These are phyloP conservation scores for Westerdykella ornata DNA, from an alignment of 2,329 filamentous ascomycete species.

Conservation along the genomic window DNA sequence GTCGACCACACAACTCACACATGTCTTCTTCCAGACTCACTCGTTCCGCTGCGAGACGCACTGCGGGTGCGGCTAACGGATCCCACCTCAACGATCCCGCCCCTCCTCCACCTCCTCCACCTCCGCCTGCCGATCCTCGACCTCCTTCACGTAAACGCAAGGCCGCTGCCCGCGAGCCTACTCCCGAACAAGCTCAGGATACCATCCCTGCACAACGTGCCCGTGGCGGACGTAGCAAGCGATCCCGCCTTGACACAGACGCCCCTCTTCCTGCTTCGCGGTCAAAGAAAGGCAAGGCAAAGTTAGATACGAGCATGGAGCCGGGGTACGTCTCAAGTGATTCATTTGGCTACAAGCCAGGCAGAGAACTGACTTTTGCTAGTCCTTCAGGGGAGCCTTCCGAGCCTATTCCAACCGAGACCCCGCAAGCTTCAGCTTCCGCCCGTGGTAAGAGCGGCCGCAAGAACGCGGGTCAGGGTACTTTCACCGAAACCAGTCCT, in stretches of 20 bases:
- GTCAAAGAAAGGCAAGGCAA: slow-evolving; percentile 56
- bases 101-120: slow-evolving; percentile 38
- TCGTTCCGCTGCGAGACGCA: slow-evolving; percentile 88
- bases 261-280: slow-evolving; percentile 37
- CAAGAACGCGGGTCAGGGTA: slow-evolving; percentile 58
- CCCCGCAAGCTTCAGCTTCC: slow-evolving; percentile 52
- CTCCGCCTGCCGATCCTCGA: slow-evolving; percentile 40
- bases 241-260: slow-evolving; percentile 59
- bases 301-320: slow-evolving; percentile 64
- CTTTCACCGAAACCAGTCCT: slow-evolving; percentile 13
- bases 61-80: slow-evolving; percentile 53
- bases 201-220: slow-evolving; percentile 29
- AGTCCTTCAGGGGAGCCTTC: slow-evolving; percentile 60
- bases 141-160: slow-evolving; percentile 69
- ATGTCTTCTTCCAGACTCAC: slow-evolving; percentile 89
- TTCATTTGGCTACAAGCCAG: slow-evolving; percentile 4
- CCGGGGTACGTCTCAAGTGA: slow-evolving; percentile 48
- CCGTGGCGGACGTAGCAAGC: slow-evolving; percentile 40
- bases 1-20: slow-evolving; percentile 40
- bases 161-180: slow-evolving; percentile 45
- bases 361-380: slow-evolving; percentile 22
- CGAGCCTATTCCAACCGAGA: slow-evolving; percentile 53
- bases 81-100: slow-evolving; percentile 33
- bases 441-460: slow-evolving; percentile 70
- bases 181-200: slow-evolving; percentile 45